Conservation (phyloP, 495 filamentous ascomycete genomes). For the Melanomma pulvis-pyrius region DNA sequence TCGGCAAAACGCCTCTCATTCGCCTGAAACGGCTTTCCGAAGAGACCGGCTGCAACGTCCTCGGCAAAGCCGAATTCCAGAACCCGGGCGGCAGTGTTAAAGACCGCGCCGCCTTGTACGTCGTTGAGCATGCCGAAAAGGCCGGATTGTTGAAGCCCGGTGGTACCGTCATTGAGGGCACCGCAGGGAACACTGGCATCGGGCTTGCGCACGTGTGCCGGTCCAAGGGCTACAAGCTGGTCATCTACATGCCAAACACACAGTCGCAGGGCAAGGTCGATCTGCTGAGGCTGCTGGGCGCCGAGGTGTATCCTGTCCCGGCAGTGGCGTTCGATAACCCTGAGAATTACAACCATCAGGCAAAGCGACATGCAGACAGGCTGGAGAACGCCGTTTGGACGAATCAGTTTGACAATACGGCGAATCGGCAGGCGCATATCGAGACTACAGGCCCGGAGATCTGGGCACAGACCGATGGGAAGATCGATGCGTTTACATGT, state of each 20-base stretch:
- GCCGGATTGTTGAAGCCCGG: slow-evolving; percentile 77
- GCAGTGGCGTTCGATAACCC: slow-evolving; percentile 96
- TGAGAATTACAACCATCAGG: slow-evolving; percentile 97
- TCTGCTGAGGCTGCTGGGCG: slow-evolving; percentile 83
- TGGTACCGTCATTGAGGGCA: slow-evolving; percentile 95
- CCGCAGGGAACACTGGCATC: slow-evolving; percentile 97
- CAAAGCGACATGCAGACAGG: slow-evolving; percentile 79
- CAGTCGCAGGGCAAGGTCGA: slow-evolving; percentile 98
- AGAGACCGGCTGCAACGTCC: slow-evolving; percentile 89
- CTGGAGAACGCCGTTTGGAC: slow-evolving; percentile 95
- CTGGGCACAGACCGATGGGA: slow-evolving; percentile 89
- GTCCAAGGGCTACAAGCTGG: slow-evolving; percentile 86
- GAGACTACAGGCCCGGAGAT: slow-evolving; percentile 98
- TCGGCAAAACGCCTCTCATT: slow-evolving; percentile 96
- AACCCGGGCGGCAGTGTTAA: slow-evolving; percentile 97
- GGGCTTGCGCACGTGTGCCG: slow-evolving; percentile 96
- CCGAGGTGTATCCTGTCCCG: slow-evolving; percentile 97
- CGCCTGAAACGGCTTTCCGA: slow-evolving; percentile 83
- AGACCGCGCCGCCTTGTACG: slow-evolving; percentile 92
- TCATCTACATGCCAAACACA: slow-evolving; percentile 99
- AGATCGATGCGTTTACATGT: slow-evolving; percentile 92
- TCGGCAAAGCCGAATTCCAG: slow-evolving; percentile 98
- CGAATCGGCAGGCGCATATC: slow-evolving; percentile 91
- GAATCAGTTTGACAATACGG: slow-evolving; percentile 96
- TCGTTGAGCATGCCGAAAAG: slow-evolving; percentile 91